Percentiles rank a stretch among this genome's conserved stretches.
phyloP scores from a whole-genome alignment of 78 protist genomes.

The Dictyostelium firmibasis region DNA sequence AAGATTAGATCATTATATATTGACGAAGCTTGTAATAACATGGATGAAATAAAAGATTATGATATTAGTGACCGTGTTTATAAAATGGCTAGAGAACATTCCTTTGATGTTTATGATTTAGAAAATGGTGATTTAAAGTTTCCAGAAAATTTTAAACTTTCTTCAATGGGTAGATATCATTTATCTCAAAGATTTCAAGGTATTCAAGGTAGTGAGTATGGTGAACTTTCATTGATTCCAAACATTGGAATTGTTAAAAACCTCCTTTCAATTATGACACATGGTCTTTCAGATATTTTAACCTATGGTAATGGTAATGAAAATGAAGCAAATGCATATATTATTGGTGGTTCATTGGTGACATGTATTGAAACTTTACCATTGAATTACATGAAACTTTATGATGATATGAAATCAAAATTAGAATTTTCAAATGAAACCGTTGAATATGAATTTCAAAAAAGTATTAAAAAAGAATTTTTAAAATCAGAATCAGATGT shows the following conservation, averaged over 20 bases:
- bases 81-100: neutral
- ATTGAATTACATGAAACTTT: neutral
- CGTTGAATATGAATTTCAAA: too few species aligned
- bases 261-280: neutral
- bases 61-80: neutral
- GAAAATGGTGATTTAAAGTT: neutral
- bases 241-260: neutral
- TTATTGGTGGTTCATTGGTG: neutral
- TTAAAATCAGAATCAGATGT: constrained; percentile 18
- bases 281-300: neutral
- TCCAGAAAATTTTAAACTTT: neutral
- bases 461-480: neutral
- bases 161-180: neutral
- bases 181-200: neutral
- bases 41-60: neutral
- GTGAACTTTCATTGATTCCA: neutral
- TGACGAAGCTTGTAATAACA: neutral
- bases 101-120: neutral
- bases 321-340: neutral
- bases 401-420: neutral
- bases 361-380: constrained; percentile 13
- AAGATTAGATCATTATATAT: neutral
- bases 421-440: neutral
- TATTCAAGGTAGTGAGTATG: neutral
- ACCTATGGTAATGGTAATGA: neutral